Evolutionary conservation across 2,329 filamentous ascomycete genomes (phyloP).

Genomic region (Pseudogymnoascus sp.): DNA sequence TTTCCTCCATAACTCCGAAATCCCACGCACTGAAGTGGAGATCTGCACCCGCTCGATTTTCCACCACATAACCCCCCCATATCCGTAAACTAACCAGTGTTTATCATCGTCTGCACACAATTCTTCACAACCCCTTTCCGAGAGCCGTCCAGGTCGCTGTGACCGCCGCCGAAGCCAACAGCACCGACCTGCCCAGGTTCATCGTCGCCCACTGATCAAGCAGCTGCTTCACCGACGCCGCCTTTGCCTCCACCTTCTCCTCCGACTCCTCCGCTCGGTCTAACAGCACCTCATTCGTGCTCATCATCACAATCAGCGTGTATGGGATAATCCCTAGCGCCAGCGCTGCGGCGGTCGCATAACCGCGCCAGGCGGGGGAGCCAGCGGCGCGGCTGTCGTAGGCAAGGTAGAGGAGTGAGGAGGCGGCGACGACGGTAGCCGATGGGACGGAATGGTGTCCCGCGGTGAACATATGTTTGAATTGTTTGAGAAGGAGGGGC

Average conservation of each 20-base stretch:
- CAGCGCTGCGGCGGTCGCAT: constrained; percentile 39
- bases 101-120: background rate
- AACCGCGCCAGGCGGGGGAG: constrained; percentile 30
- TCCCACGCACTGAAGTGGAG: background rate
- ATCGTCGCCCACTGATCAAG: constrained; percentile 50
- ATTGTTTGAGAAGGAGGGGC: constrained; percentile 49
- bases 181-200: constrained; percentile 39
- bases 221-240: constrained; percentile 42
- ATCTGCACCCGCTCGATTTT: background rate
- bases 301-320: constrained; percentile 39
- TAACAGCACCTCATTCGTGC: constrained; percentile 42
- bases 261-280: constrained; percentile 35
- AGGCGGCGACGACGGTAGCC: constrained; percentile 33
- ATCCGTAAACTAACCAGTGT: background rate
- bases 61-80: background rate
- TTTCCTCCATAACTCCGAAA: background rate
- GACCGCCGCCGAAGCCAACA: constrained; percentile 24
- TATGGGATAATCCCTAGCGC: constrained; percentile 44
- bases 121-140: constrained; percentile 2
- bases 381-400: constrained; percentile 25
- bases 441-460: constrained; percentile 36
- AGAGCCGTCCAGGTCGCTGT: constrained; percentile 28
- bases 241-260: constrained; percentile 29
- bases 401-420: constrained; percentile 41
- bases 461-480: constrained; percentile 36